These are phyloP conservation scores for Botryotinia convoluta DNA, from an alignment of 2,329 filamentous ascomycete species.

Conservation along the genomic window DNA sequence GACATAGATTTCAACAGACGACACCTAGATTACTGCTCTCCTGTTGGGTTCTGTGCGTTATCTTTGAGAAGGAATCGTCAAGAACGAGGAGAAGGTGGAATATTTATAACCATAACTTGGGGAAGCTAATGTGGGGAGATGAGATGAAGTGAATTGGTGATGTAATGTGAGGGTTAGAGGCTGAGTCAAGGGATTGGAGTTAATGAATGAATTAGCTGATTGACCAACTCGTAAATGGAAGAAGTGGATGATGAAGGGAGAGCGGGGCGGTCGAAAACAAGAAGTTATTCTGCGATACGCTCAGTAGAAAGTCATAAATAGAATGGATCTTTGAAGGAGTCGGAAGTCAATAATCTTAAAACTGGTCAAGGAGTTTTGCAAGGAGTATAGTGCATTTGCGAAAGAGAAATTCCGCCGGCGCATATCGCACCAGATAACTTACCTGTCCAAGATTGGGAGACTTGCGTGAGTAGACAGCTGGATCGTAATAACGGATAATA, in stretches of 20 bases:
- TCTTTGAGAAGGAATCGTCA: not conserved
- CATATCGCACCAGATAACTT: too few relatives aligned
- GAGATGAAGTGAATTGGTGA: not conserved
- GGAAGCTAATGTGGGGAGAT: not conserved
- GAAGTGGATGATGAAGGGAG: too few relatives aligned
- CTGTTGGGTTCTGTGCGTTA: too few relatives aligned
- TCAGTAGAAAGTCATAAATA: not conserved
- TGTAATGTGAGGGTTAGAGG: not conserved
- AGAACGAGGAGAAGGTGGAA: not conserved
- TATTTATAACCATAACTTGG: not conserved
- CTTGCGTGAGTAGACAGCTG: too few relatives aligned
- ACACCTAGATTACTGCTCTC: too few relatives aligned
- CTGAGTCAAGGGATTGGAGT: not conserved
- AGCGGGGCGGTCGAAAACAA: not conserved
- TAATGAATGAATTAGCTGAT: fast-evolving
- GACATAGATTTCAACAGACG: not conserved
- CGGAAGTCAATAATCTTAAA: not conserved
- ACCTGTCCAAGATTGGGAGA: too few relatives aligned
- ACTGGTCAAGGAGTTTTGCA: too few relatives aligned
- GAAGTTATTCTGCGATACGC: not conserved
- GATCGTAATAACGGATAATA: too few relatives aligned
- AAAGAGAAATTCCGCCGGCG: too few relatives aligned
- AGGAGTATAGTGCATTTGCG: too few relatives aligned
- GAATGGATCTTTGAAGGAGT: not conserved
- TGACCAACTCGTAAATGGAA: not conserved